Conservation (phyloP, 78 protist species). For the Dictyostelium discoideum region DNA sequence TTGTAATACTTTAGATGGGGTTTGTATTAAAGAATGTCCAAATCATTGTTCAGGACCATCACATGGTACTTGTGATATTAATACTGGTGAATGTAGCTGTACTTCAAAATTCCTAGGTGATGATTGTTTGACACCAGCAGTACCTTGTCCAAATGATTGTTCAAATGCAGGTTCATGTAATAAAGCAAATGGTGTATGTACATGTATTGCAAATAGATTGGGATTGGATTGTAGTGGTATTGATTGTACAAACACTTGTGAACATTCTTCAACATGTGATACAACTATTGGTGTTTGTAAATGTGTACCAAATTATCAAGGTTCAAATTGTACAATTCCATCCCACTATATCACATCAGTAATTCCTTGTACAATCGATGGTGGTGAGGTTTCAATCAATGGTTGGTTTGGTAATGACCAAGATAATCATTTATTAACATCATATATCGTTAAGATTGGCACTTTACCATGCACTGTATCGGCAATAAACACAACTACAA, state of each 20-base stretch:
- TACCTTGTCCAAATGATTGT: neutral
- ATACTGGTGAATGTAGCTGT: too few relatives aligned
- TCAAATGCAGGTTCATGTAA: neutral
- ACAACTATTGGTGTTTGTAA: neutral
- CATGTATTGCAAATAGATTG: neutral
- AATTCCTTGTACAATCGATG: neutral
- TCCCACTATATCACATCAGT: neutral
- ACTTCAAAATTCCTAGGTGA: too few relatives aligned
- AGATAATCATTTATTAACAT: neutral
- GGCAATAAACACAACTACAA: neutral
- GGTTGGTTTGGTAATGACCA: neutral
- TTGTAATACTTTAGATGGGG: neutral
- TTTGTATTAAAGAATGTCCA: too few relatives aligned
- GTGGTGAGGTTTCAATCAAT: neutral
- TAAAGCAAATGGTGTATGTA: neutral
- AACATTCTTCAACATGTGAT: neutral
- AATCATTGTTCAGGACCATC: too few relatives aligned
- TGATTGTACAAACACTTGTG: too few relatives aligned
- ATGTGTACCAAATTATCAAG: neutral
- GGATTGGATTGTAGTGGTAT: neutral
- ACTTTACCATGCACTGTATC: neutral
- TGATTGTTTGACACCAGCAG: too few relatives aligned
- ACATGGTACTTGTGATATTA: too few relatives aligned
- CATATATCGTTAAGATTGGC: neutral
- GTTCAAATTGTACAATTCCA: conserved; percentile 5